Conservation (phyloP, 1,139 yeast genomes). For the Tardiomyces digboiensis region DNA sequence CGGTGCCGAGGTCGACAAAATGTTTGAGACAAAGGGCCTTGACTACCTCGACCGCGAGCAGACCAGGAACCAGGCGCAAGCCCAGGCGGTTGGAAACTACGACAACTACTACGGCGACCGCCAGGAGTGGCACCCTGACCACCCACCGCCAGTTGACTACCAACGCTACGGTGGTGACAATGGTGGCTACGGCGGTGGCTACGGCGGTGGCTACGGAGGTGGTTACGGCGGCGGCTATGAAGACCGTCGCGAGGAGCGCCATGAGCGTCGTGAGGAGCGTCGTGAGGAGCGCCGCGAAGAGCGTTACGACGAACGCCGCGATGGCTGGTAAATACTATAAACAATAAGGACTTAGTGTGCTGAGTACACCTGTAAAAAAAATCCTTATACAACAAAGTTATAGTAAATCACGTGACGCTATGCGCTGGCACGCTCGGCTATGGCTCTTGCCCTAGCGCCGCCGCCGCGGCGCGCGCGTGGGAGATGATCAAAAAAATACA, state of each 20-base stretch:
- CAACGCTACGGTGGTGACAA: constrained; percentile 55
- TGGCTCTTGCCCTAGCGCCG: no score
- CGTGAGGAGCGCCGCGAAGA: no score
- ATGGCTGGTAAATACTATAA: no score
- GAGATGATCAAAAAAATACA: no score
- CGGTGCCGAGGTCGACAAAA: constrained; percentile 27
- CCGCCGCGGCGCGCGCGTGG: no score
- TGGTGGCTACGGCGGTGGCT: constrained; percentile 42
- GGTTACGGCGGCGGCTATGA: background rate
- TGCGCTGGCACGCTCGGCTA: no score
- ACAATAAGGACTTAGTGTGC: no score
- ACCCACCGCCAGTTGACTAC: constrained; percentile 2
- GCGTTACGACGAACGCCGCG: no score
- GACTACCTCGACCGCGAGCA: constrained; percentile 32
- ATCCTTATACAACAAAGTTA: no score
- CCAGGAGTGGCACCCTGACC: constrained; percentile 4
- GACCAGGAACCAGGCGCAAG: constrained; percentile 19
- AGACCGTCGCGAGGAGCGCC: background rate
- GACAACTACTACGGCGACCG: constrained; percentile 23
- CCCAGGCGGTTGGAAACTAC: constrained; percentile 18
- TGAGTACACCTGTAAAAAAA: no score
- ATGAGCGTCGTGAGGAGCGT: no score
- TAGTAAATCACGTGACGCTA: no score
- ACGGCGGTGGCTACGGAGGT: background rate
- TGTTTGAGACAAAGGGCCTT: constrained; percentile 26